These are phyloP conservation scores for Jamesozyma piceae DNA, from an alignment of 805 yeast species.

Conservation along the genomic window DNA sequence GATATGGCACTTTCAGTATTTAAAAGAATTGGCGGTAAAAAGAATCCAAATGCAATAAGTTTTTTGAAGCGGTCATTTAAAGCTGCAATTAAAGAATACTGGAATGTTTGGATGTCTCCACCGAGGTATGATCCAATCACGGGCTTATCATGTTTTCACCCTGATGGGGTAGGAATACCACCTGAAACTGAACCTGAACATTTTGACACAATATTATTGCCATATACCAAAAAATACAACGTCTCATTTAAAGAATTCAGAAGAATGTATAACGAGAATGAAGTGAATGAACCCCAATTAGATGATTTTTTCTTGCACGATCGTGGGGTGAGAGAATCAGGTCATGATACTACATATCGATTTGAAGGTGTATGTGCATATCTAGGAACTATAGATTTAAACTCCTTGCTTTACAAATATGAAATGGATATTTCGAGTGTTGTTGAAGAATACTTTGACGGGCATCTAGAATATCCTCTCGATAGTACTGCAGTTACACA, in stretches of 20 bases:
- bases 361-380: constrained; percentile 81
- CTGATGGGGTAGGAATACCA: constrained; percentile 86
- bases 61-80: constrained; percentile 52
- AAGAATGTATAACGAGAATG: constrained; percentile 53
- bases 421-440: constrained; percentile 71
- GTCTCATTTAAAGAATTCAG: constrained; percentile 55
- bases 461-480: constrained; percentile 31
- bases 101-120: constrained; percentile 61
- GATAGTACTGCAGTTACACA: constrained; percentile 37
- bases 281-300: constrained; percentile 60
- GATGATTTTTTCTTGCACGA: constrained; percentile 87
- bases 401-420: constrained; percentile 76
- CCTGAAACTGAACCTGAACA: constrained; percentile 93
- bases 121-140: constrained; percentile 69
- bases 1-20: constrained; percentile 75
- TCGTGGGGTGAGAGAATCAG: constrained; percentile 89
- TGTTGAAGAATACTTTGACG: constrained; percentile 47
- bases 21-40: constrained; percentile 42
- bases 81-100: constrained; percentile 82
- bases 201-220: constrained; percentile 59
- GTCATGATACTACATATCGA: constrained; percentile 89
- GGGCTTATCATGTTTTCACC: constrained; percentile 78
- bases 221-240: constrained; percentile 56
- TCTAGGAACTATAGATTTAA: constrained; percentile 82
- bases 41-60: constrained; percentile 41